Percentiles rank a stretch among this genome's conserved stretches.
phyloP scores from a whole-genome alignment of 139 green algal species.

The Ettlia oleoabundans region DNA sequence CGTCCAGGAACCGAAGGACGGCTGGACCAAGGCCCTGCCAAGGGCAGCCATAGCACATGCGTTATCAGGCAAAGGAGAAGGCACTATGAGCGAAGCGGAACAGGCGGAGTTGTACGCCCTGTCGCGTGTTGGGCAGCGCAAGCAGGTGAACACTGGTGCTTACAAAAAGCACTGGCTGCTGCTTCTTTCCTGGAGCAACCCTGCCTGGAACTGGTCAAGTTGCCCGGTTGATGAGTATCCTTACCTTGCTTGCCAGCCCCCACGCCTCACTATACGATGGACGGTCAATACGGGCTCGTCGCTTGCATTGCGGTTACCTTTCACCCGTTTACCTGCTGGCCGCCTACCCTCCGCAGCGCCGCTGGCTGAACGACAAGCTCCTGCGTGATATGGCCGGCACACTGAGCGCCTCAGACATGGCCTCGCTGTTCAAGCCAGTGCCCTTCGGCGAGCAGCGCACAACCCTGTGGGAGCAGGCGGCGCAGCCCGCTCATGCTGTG shows the following conservation, averaged over 20 bases:
- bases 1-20: neutral
- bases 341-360: too few relatives aligned
- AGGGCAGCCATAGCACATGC: neutral
- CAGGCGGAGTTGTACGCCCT: conserved; percentile 41
- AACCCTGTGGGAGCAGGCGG: conserved; percentile 22
- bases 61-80: too few relatives aligned
- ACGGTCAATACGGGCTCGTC: too few relatives aligned
- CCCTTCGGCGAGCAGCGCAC: conserved; percentile 58
- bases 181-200: neutral
- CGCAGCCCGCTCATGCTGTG: conserved; percentile 11
- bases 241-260: too few relatives aligned
- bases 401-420: conserved; percentile 59
- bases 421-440: conserved; percentile 61
- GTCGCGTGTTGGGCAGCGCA: conserved; percentile 43
- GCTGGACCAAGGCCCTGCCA: conserved; percentile 20
- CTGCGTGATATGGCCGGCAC: conserved; percentile 57
- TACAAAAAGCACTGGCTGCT: neutral
- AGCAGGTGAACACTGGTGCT: too few relatives aligned
- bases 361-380: conserved; percentile 61
- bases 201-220: too few relatives aligned
- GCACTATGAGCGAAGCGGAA: neutral
- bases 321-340: too few relatives aligned
- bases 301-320: too few relatives aligned
- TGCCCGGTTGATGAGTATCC: too few relatives aligned
- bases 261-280: too few relatives aligned